phyloP scores from a whole-genome alignment of 78 protist species.

The Chrysochromulina parva region DNA sequence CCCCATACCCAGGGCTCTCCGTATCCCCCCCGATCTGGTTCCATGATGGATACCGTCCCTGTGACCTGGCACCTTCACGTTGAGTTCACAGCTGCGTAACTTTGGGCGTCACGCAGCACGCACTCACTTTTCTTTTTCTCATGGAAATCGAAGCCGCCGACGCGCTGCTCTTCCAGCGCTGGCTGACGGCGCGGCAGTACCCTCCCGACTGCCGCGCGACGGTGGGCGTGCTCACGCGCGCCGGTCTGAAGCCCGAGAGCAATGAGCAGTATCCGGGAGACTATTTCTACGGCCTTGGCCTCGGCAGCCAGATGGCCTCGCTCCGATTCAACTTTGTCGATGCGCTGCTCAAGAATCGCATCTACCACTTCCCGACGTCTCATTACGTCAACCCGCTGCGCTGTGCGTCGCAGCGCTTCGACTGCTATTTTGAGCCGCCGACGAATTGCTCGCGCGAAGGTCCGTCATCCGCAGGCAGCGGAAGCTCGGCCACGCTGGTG shows the following conservation, averaged over 20 bases:
- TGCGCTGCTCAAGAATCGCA: background rate
- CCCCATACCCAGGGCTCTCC: no score
- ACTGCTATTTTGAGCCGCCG: background rate
- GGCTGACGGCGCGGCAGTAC: background rate
- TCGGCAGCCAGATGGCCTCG: constrained; percentile 1
- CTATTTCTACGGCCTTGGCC: background rate
- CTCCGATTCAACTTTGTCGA: background rate
- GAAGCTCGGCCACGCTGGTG: no score
- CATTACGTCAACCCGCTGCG: constrained; percentile 12
- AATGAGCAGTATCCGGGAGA: background rate
- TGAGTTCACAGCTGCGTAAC: no score
- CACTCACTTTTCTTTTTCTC: no score
- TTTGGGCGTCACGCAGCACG: no score
- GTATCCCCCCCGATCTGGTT: no score
- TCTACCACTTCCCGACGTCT: background rate
- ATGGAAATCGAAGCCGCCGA: background rate
- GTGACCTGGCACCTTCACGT: no score
- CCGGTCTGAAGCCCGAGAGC: no score
- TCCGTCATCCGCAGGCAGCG: no score
- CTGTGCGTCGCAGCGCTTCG: background rate
- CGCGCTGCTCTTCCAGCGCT: background rate
- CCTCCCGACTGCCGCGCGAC: background rate
- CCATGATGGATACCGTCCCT: no score
- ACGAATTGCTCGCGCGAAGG: background rate
- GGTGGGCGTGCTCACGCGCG: background rate